These are phyloP conservation scores for Aspergillus alliaceus DNA, from an alignment of 2,329 filamentous ascomycete genomes.

Conservation along the genomic window DNA sequence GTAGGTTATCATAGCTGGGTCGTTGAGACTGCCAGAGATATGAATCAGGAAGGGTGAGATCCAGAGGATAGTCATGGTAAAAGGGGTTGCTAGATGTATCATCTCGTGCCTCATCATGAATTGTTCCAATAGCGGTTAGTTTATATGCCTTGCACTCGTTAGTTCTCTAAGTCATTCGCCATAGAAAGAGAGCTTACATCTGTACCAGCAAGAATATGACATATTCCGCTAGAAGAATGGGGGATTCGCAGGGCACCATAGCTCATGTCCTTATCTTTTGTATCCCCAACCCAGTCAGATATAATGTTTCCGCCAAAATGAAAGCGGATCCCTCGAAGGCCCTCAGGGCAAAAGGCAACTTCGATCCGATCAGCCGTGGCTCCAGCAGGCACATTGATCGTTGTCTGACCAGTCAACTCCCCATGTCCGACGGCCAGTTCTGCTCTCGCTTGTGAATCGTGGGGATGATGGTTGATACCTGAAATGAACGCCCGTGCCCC, in stretches of 20 bases:
- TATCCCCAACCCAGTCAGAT: conserved; percentile 9
- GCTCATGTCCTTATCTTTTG: not conserved
- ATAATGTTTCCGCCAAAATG: not conserved
- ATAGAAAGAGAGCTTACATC: not conserved
- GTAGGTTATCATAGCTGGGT: not conserved
- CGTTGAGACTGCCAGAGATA: not conserved
- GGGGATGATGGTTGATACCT: not conserved
- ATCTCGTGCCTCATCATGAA: not conserved
- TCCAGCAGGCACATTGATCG: not conserved
- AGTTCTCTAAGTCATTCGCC: not conserved
- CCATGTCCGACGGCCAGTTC: not conserved
- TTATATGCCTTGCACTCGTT: not conserved
- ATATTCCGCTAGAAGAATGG: not conserved
- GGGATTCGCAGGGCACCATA: not conserved
- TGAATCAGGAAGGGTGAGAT: not conserved
- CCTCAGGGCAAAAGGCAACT: conserved; percentile 4
- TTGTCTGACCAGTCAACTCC: not conserved
- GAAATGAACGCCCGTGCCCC: conserved; percentile 7
- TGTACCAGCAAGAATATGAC: not conserved
- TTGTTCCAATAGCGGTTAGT: not conserved
- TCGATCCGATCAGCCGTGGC: not conserved
- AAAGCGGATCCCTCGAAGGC: conserved; percentile 7
- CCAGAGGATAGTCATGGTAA: not conserved
- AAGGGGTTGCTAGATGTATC: not conserved
- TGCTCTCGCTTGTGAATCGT: not conserved